Conservation (phyloP, 2,329 filamentous ascomycete genomes). For the Fusarium redolens region DNA sequence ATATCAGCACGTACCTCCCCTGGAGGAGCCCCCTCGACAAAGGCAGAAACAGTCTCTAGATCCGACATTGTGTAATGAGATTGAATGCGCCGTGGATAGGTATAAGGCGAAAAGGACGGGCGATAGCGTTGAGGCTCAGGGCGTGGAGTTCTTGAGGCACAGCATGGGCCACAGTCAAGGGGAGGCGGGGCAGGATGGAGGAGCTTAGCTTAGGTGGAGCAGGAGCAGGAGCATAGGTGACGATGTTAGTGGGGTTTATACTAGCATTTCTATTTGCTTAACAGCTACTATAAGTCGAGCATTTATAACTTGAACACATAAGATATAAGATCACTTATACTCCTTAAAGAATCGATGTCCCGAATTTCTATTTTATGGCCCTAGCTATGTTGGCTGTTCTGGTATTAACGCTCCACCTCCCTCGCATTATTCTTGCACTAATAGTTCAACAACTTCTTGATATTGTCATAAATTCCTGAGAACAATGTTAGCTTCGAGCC, state of each 20-base stretch:
- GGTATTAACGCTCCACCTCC: neutral
- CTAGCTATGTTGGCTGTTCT: neutral
- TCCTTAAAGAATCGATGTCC: neutral
- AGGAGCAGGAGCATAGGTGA: constrained; percentile 7
- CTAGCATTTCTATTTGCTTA: neutral
- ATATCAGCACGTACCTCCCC: constrained; percentile 80
- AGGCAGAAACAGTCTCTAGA: constrained; percentile 73
- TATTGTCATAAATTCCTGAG: constrained; percentile 76
- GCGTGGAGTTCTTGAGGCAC: constrained; percentile 34
- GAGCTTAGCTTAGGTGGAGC: constrained; percentile 40
- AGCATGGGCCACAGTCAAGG: constrained; percentile 30
- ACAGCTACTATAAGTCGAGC: neutral
- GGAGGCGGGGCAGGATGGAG: constrained; percentile 40
- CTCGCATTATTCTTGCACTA: constrained; percentile 47
- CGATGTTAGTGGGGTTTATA: constrained; percentile 24
- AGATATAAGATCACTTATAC: neutral
- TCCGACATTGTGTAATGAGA: constrained; percentile 50
- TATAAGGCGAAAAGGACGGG: constrained; percentile 3
- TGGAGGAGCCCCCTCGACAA: constrained; percentile 92
- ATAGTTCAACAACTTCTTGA: constrained; percentile 75
- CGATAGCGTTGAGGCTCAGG: constrained; percentile 36
- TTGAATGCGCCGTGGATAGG: constrained; percentile 15
- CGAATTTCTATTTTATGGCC: neutral
- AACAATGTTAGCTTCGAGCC: constrained; percentile 14
- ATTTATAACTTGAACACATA: neutral